These are phyloP conservation scores for Nakazawaea ernobii DNA, from an alignment of 805 yeast species.

Conservation along the genomic window DNA sequence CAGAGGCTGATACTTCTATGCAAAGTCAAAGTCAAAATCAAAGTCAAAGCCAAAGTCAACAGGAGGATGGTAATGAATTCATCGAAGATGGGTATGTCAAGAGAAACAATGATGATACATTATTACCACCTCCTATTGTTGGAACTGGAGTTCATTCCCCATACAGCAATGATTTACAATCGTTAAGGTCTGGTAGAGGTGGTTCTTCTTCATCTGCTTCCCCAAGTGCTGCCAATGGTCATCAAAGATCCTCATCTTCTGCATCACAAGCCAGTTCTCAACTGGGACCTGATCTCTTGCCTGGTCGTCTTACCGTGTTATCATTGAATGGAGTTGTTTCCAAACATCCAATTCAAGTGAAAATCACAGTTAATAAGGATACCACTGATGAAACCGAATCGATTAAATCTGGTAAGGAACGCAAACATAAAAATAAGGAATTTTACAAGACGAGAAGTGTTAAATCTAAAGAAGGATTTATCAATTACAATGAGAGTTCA, in stretches of 20 bases:
- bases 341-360: conserved; percentile 39
- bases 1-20: conserved; percentile 19
- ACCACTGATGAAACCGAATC: conserved; percentile 18
- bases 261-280: conserved; percentile 31
- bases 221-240: neutral
- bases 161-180: conserved; percentile 28
- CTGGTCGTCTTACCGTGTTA: conserved; percentile 51
- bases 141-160: conserved; percentile 11
- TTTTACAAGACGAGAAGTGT: conserved; percentile 58
- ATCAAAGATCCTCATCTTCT: conserved; percentile 16
- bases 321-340: conserved; percentile 21
- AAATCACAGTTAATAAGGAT: conserved; percentile 41
- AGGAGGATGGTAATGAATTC: conserved; percentile 31
- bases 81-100: conserved; percentile 39
- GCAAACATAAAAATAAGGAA: conserved; percentile 38
- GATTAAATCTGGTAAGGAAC: conserved; percentile 12
- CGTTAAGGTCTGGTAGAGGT: conserved; percentile 28
- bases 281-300: conserved; percentile 30
- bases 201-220: conserved; percentile 11
- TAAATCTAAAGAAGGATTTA: conserved; percentile 43
- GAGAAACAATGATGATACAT: conserved; percentile 11
- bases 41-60: no score
- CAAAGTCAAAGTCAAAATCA: no score
- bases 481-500: conserved; percentile 57
- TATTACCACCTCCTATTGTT: conserved; percentile 14